Conservation (phyloP, 176 grass and related monocot genomes). For the Dendrocalamus sinicus region DNA sequence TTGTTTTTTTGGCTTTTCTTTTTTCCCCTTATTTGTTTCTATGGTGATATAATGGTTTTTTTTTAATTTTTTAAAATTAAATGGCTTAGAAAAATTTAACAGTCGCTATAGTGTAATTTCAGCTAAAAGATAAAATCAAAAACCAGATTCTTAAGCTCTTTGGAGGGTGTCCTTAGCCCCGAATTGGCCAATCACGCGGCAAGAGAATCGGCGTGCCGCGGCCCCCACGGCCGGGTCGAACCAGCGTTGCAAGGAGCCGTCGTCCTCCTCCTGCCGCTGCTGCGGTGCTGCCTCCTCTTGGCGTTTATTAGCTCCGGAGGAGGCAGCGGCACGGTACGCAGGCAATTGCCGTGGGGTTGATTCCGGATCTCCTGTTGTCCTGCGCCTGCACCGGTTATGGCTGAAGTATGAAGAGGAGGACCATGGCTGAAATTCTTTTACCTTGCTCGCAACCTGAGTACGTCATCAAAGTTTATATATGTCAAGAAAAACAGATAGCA, state of each 20-base stretch:
- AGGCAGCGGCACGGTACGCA: background rate
- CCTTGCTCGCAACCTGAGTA: background rate
- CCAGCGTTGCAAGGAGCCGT: background rate
- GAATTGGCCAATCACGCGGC: background rate
- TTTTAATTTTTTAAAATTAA: no score
- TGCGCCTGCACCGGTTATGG: background rate
- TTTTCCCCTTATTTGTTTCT: no score
- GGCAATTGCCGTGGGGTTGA: background rate
- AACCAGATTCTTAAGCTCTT: no score
- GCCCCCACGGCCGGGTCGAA: background rate
- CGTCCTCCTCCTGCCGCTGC: background rate
- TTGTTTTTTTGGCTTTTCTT: no score
- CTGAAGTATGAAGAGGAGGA: background rate
- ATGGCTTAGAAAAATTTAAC: no score
- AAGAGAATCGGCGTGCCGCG: background rate
- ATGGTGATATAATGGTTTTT: no score
- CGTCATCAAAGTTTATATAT: background rate
- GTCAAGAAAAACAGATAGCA: background rate
- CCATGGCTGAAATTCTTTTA: background rate
- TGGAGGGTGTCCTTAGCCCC: background rate
- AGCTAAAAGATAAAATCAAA: no score
- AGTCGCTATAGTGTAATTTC: no score
- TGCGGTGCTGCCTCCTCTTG: background rate
- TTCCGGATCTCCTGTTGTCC: background rate
- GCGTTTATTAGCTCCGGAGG: background rate